These are phyloP conservation scores for Anthracocystis walkeri DNA, from an alignment of 1,284 basidiomycete species.

Conservation along the genomic window DNA sequence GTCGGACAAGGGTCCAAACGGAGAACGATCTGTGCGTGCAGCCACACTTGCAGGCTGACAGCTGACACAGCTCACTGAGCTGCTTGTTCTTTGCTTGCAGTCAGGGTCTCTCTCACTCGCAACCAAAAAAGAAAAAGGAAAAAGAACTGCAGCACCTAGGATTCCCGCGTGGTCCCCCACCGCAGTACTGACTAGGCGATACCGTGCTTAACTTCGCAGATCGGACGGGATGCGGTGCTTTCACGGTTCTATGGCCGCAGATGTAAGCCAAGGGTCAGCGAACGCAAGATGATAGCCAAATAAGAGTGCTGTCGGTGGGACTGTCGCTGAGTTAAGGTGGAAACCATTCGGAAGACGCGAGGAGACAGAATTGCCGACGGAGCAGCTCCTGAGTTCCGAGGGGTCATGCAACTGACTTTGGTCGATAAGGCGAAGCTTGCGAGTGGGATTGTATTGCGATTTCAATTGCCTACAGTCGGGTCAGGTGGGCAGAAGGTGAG, in stretches of 20 bases:
- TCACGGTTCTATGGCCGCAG: constrained; percentile 82
- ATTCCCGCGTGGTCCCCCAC: constrained; percentile 86
- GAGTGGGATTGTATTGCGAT: too few relatives aligned
- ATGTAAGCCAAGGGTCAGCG: constrained; percentile 64
- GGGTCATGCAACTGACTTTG: background rate
- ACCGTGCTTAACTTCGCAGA: constrained; percentile 83
- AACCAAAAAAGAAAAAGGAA: background rate
- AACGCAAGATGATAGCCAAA: too few relatives aligned
- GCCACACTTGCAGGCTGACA: background rate
- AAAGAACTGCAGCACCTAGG: constrained; percentile 81
- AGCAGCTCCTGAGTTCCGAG: too few relatives aligned
- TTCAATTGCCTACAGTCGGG: too few relatives aligned
- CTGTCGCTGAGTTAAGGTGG: too few relatives aligned
- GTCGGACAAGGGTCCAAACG: constrained; percentile 2
- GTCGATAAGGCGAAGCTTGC: background rate
- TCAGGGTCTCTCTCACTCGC: too few relatives aligned
- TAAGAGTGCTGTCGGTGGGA: too few relatives aligned
- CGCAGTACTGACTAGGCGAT: constrained; percentile 84
- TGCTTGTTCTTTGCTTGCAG: too few relatives aligned
- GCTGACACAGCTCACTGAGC: too few relatives aligned
- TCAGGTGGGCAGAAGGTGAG: background rate
- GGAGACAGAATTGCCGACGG: too few relatives aligned
- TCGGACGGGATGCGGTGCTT: constrained; percentile 84
- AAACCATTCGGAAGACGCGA: too few relatives aligned
- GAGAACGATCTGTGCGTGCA: constrained; percentile 6